Evolutionary conservation across 2,329 filamentous ascomycete species (phyloP).

Genomic region (Immersiporthe knoxdaviesiana): DNA sequence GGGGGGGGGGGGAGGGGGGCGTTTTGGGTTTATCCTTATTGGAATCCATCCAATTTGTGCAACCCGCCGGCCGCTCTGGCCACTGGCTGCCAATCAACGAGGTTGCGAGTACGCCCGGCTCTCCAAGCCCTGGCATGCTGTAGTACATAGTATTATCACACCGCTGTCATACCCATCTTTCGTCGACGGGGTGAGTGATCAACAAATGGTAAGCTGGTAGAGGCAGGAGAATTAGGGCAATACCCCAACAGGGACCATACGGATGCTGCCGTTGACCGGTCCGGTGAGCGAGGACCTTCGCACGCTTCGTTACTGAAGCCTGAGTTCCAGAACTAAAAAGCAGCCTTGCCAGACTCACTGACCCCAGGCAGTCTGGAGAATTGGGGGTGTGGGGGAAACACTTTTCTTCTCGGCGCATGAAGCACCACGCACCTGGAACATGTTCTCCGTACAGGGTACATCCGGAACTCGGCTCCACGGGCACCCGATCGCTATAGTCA

Average conservation of each 20-base stretch:
- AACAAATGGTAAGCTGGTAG: slow-evolving; percentile 10
- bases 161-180: slow-evolving; percentile 5
- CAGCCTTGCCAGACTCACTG: neutral
- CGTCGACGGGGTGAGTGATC: neutral
- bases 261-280: neutral
- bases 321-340: neutral
- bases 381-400: neutral
- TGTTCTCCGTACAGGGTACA: neutral
- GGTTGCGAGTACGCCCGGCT: neutral
- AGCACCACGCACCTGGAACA: neutral
- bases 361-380: neutral
- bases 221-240: neutral
- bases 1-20: too few relatives aligned
- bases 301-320: neutral
- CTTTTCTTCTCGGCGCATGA: neutral
- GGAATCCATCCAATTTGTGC: neutral
- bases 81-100: neutral
- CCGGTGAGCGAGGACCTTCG: too few relatives aligned
- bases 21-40: neutral
- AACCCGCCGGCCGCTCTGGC: neutral
- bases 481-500: neutral
- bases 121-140: neutral
- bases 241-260: neutral
- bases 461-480: neutral
- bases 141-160: too few relatives aligned